Percentiles rank a stretch among this genome's conserved stretches.
Evolutionary conservation across 805 yeast genomes (phyloP).

Genomic region (Cyberlindnera amylophila): DNA sequence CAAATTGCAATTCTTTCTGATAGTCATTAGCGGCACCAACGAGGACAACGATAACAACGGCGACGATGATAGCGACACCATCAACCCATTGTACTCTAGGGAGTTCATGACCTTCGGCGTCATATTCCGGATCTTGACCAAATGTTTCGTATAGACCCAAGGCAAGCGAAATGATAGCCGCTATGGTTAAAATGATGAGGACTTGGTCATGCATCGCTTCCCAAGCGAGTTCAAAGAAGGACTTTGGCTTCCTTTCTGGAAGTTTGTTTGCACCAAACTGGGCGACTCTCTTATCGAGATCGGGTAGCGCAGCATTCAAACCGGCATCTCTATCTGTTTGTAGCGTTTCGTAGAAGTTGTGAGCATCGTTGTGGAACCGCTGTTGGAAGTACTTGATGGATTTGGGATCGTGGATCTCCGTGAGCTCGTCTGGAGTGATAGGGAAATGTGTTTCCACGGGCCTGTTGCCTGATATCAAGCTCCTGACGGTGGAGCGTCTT

Average conservation of each 20-base stretch:
- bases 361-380: constrained; percentile 14
- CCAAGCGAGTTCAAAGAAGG: constrained; percentile 64
- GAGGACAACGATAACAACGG: constrained; percentile 82
- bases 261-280: constrained; percentile 66
- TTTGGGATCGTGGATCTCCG: constrained; percentile 60
- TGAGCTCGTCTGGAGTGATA: constrained; percentile 33
- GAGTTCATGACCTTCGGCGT: constrained; percentile 67
- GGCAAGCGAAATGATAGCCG: constrained; percentile 86
- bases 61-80: constrained; percentile 95
- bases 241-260: constrained; percentile 69
- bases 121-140: constrained; percentile 75
- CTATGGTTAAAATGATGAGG: constrained; percentile 73
- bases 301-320: constrained; percentile 33
- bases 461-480: constrained; percentile 4
- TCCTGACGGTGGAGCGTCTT: constrained; percentile 11
- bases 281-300: constrained; percentile 34
- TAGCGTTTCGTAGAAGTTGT: constrained; percentile 29
- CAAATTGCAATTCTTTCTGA: constrained; percentile 93
- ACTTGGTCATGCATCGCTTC: constrained; percentile 92
- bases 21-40: constrained; percentile 97
- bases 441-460: background rate
- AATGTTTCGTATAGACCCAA: constrained; percentile 90
- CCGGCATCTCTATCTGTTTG: constrained; percentile 41
- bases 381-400: constrained; percentile 35
- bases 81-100: constrained; percentile 98